Base-by-base conservation (phyloP, 768 basidiomycete species). In the Suillus spraguei region DNA sequence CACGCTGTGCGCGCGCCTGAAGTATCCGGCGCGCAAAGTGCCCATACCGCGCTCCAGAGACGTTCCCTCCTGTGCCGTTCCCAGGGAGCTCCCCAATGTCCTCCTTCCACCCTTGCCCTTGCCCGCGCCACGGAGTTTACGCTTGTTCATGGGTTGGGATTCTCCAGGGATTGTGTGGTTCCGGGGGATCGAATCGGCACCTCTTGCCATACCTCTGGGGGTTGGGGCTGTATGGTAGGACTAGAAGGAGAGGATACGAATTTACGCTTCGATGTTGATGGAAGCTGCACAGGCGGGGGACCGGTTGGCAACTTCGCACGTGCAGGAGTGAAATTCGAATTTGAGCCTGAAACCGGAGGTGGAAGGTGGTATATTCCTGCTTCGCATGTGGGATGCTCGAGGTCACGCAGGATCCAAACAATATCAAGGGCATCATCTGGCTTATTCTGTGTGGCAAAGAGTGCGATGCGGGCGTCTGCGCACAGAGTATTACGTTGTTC, bases 391-490 rank as follows among this genome's bases (percentile, higher is more conserved):
- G 70, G 71, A 59, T 85, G 71, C 58, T 89, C 87, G 10, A 94
- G 79, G n/a, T 89, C 87, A 35, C 83, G 81, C 20, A 94, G 78
- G 46, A 93, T 81, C 70, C 77, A 80, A 10, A 87, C 79, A 38
- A 94, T 74, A 66, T 92, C 90, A 42, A 92, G 77, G 1, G 89
- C 87, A 38, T 83, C 80, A 41, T 89, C 85, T 8, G 80, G 83
- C 16, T 81, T 75, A 1, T 82, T 83, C 7, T 72, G 66, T 0
- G 88, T 83, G 1, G 84, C 88, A n/a, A 69, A 70, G 6, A 92
- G 79, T 4, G 87, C 81, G n/a, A 89, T 79, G 65, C 85, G 78
- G 5, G 80, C 78, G 64, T 91, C 90, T 1, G 77, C 72, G n/a
- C 84, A 72, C 35, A 91, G 74, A 39, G 74, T 79, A 5, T 81